A percentile compares a stretch with the other conserved stretches of the same genome.
phyloP scores from a whole-genome alignment of 1,139 yeast species.

The Waltiozyma sp. region DNA sequence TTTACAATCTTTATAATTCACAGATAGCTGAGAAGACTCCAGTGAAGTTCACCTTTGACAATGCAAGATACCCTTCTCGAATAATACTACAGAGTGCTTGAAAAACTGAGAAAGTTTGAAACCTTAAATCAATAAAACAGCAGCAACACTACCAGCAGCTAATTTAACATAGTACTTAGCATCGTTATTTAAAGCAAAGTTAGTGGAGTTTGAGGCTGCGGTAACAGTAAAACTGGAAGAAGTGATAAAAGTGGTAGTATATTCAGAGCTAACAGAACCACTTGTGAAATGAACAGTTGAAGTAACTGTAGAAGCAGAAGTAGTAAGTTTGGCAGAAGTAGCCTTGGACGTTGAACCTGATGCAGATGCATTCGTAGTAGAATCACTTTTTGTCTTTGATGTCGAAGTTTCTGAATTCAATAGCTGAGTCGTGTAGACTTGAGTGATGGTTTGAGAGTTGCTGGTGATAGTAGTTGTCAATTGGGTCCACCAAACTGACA shows the following conservation, averaged over 20 bases:
- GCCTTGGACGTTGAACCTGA: neutral
- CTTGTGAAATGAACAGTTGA: neutral
- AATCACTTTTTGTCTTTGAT: neutral
- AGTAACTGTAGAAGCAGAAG: neutral
- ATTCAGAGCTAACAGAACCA: neutral
- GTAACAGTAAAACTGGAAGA: neutral
- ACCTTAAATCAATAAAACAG: neutral
- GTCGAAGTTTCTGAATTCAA: neutral
- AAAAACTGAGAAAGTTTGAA: too few relatives aligned
- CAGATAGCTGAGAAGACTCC: too few relatives aligned
- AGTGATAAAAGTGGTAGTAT: neutral
- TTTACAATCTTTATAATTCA: too few relatives aligned
- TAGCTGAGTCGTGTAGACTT: neutral
- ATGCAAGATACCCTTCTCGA: too few relatives aligned
- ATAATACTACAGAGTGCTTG: too few relatives aligned
- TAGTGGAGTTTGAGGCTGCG: neutral
- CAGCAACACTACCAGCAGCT: neutral
- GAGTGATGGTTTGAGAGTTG: neutral
- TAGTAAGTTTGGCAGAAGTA: neutral
- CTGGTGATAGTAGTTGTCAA: neutral
- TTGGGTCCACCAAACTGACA: conserved; percentile 1
- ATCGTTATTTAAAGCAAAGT: neutral
- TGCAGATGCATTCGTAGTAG: neutral
- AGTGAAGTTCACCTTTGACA: too few relatives aligned
- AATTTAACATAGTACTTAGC: neutral